Evolutionary conservation across 1,139 yeast genomes (phyloP).

Genomic region (Pneumocystis carinii): DNA sequence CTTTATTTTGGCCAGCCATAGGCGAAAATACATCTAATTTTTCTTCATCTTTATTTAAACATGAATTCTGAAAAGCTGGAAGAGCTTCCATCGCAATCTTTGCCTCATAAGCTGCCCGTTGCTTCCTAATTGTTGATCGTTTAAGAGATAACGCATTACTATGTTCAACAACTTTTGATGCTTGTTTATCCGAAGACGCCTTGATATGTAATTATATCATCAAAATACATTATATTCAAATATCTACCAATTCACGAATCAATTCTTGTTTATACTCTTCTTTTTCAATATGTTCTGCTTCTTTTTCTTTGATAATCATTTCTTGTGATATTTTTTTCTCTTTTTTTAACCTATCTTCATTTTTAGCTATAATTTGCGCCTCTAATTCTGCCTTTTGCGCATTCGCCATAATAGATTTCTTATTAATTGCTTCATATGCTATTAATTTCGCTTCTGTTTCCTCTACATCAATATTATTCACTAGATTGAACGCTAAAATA

Average conservation of each 20-base stretch:
- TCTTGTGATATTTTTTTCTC: constrained; percentile 24
- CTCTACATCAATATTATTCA: constrained; percentile 53
- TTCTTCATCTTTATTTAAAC: constrained; percentile 23
- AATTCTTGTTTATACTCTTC: constrained; percentile 48
- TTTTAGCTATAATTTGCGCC: constrained; percentile 50
- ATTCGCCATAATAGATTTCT: constrained; percentile 61
- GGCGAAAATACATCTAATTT: constrained; percentile 70
- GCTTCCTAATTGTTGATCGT: constrained; percentile 23
- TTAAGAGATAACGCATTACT: constrained; percentile 33
- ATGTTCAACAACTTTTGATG: constrained; percentile 29
- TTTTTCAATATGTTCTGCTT: constrained; percentile 25
- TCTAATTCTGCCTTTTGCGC: constrained; percentile 50
- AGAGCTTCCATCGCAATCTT: neutral
- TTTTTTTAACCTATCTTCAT: constrained; percentile 48
- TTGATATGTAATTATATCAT: constrained; percentile 40
- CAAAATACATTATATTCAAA: constrained; percentile 29
- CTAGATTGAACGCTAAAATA: constrained; percentile 43
- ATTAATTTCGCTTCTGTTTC: constrained; percentile 54
- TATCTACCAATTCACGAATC: constrained; percentile 45
- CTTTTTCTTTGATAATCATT: constrained; percentile 26
- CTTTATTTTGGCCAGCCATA: constrained; percentile 74
- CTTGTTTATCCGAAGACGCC: constrained; percentile 50
- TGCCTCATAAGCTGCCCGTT: constrained; percentile 2
- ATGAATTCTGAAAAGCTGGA: constrained; percentile 3
- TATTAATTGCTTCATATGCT: constrained; percentile 63